Evolutionary conservation across 345 rosid genomes (phyloP), one percentile per base, ranked within the genome.

Genomic region (Populus simonii): DNA sequence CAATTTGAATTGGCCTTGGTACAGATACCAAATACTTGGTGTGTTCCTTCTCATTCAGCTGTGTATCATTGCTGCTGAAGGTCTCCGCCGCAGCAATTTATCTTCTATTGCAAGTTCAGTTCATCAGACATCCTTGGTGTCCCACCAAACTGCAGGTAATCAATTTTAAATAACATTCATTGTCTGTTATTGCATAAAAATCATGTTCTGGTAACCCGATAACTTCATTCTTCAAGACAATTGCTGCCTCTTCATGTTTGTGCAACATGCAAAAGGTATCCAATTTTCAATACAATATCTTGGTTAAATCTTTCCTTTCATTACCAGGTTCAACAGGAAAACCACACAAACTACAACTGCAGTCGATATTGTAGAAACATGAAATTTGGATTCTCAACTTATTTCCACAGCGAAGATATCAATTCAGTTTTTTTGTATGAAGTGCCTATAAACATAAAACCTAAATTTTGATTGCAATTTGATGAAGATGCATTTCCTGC

Each of bases 11-110:
- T 77, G 73, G 47, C 55, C 80, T 84, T 83, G 45, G 77, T 41
- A 80, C 90, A 93, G 98, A 83, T 93, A 96, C 85, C 98, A 96
- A 82, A 90, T 92, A 78, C 85, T 96, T 47, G 99, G 99, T 38
- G 85, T 93, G 31, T 96, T 96, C 84, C 97, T 93, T 78, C 84
- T 96, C 79, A 86, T 96, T 85, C 99, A 93, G 85, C 87, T 96
- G 71, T 96, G 97, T 81, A 82, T 93, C 80, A 87, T 93, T 85
- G 97, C 97, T 76, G 92, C 96, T 78, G 98, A 96, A 80, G 90
- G 90, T 67, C 84, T 96, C 57, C 90, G 97, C 23, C 88, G 94
- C 72, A 90, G 91, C 88, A 93, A 91, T 84, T 80, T 96, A 45
- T 89, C 96, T 36, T 91, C 99, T 78, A 90, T 93, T 81, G 83